Evolutionary conservation across 768 basidiomycete species (phyloP).

Genomic region (Butyriboletus loyo): DNA sequence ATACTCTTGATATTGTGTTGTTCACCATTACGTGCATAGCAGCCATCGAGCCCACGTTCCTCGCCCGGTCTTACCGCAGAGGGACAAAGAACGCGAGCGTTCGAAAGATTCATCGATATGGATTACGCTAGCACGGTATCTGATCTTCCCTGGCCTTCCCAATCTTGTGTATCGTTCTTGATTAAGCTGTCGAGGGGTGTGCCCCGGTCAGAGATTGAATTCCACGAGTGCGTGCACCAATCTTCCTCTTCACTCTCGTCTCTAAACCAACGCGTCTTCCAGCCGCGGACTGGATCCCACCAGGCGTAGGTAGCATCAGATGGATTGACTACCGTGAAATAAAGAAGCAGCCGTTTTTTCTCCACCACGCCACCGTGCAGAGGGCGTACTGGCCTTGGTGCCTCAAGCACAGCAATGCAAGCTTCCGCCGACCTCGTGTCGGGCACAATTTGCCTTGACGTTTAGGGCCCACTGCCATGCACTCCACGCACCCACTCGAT

Average conservation of each 20-base stretch:
- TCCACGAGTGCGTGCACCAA: slow-evolving; percentile 2
- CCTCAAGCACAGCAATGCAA: slow-evolving; percentile 1
- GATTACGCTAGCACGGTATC: not conserved
- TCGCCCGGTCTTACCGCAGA: not conserved
- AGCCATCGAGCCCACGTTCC: not conserved
- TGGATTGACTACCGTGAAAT: not conserved
- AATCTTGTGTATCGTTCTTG: not conserved
- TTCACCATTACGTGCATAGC: slow-evolving; percentile 12
- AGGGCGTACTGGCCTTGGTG: slow-evolving; percentile 3
- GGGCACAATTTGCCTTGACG: not conserved
- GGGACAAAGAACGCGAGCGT: not conserved
- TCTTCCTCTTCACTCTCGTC: not conserved
- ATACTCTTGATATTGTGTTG: not conserved
- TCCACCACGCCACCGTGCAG: not conserved
- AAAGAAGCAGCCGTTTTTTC: not conserved
- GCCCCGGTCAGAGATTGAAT: not conserved
- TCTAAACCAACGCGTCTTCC: slow-evolving; percentile 1
- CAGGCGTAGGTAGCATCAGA: not conserved
- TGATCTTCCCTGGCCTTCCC: not conserved
- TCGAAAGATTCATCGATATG: not conserved
- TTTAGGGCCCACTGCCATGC: slow-evolving; percentile 3
- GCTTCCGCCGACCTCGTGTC: slow-evolving; percentile 19
- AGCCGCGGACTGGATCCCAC: slow-evolving; percentile 8
- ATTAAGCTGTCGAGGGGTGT: not conserved
- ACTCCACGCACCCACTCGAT: slow-evolving; percentile 8